Conservation (phyloP, 1,139 yeast species). For the Saccharomyces hybrid region DNA sequence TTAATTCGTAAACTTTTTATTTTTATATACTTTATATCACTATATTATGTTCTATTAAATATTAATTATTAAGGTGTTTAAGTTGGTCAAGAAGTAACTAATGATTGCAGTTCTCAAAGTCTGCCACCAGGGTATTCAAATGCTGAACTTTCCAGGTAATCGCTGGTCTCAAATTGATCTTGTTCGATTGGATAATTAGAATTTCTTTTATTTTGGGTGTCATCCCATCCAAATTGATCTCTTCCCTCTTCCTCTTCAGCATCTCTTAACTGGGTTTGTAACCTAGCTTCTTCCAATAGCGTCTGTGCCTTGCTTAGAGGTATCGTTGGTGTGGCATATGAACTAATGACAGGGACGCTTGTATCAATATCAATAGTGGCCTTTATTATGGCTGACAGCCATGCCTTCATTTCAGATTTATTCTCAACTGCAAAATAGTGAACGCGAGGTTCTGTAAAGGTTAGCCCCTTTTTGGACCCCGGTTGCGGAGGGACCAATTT, state of each 20-base stretch:
- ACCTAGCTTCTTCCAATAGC: constrained; percentile 71
- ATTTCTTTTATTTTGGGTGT: constrained; percentile 9
- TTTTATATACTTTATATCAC: not conserved
- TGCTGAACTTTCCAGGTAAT: not conserved
- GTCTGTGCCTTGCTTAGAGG: constrained; percentile 82
- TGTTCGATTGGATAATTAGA: not conserved
- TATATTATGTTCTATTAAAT: not conserved
- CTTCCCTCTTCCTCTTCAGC: constrained; percentile 24
- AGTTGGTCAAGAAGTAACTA: not conserved
- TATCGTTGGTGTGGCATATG: constrained; percentile 91
- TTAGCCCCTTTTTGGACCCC: constrained; percentile 88
- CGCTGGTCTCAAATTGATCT: not conserved
- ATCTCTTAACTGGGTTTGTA: constrained; percentile 55
- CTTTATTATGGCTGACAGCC: constrained; percentile 93
- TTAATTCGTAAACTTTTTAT: not conserved
- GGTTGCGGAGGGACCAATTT: constrained; percentile 96
- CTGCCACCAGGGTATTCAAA: not conserved
- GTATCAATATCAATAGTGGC: constrained; percentile 96
- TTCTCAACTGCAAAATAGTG: constrained; percentile 94
- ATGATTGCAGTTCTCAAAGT: not conserved
- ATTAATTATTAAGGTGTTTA: not conserved
- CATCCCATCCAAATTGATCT: constrained; percentile 17
- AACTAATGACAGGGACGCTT: constrained; percentile 80
- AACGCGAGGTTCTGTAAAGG: constrained; percentile 91
- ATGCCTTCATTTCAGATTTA: constrained; percentile 80